A percentile compares a stretch with the other conserved stretches of the same genome.
phyloP scores from a whole-genome alignment of 2,329 filamentous ascomycete species.

The Mycocentrospora acerina region DNA sequence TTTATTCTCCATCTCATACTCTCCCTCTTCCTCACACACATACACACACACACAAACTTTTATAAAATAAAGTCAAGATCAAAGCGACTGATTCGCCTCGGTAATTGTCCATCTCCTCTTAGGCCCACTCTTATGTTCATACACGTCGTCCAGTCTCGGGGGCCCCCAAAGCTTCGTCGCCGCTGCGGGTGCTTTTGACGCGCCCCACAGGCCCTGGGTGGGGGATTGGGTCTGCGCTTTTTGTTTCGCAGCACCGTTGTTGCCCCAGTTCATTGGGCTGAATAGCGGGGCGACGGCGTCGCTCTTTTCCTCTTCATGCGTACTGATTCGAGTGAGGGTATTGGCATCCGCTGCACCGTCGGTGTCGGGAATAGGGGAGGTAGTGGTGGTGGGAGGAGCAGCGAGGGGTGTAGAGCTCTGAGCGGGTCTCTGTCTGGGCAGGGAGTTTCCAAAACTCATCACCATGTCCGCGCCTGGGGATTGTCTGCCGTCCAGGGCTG shows the following conservation, averaged over 20 bases:
- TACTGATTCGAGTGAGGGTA: constrained; percentile 15
- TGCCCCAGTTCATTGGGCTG: constrained; percentile 17
- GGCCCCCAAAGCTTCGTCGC: constrained; percentile 48
- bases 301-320: constrained; percentile 32
- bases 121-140: constrained; percentile 39
- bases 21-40: no score
- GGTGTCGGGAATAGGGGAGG: constrained; percentile 7
- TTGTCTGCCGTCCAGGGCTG: constrained; percentile 16
- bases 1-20: no score
- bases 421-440: constrained; percentile 15
- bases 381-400: not conserved
- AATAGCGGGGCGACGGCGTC: constrained; percentile 36
- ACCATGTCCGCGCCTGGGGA: constrained; percentile 37
- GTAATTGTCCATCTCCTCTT: constrained; percentile 50
- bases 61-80: no score
- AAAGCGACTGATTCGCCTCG: constrained; percentile 35
- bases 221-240: constrained; percentile 15
- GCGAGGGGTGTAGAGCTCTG: constrained; percentile 11
- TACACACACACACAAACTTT: no score
- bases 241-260: constrained; percentile 5
- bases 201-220: constrained; percentile 47
- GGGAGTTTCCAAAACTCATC: constrained; percentile 32
- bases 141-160: constrained; percentile 36
- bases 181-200: constrained; percentile 10
- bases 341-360: constrained; percentile 11